Evolutionary conservation across 805 yeast genomes (phyloP).

Genomic region (Saccharomyces eubayanus): DNA sequence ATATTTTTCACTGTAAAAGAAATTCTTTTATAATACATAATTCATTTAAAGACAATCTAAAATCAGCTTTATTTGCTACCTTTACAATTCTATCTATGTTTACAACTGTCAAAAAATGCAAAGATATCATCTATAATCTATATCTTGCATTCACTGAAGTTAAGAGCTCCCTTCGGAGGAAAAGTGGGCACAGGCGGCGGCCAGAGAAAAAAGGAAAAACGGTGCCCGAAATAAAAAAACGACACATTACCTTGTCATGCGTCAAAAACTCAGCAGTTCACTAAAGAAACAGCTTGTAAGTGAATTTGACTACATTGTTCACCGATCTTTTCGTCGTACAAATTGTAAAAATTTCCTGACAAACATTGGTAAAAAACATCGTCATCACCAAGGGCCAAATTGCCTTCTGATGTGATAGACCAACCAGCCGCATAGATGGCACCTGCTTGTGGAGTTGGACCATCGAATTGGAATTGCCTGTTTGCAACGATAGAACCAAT

Average conservation of each 20-base stretch:
- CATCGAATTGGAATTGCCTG: conserved; percentile 72
- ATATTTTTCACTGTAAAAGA: background rate
- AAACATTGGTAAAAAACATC: conserved; percentile 56
- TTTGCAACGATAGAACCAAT: conserved; percentile 65
- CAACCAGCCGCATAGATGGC: conserved; percentile 56
- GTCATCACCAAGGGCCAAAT: conserved; percentile 50
- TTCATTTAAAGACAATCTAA: background rate
- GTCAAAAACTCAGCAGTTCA: conserved; percentile 34
- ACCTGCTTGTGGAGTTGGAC: conserved; percentile 72
- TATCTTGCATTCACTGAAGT: background rate
- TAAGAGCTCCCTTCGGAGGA: background rate
- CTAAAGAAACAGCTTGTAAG: conserved; percentile 42
- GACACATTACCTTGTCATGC: background rate
- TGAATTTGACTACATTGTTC: conserved; percentile 50
- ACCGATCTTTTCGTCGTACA: conserved; percentile 49
- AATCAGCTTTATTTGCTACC: background rate
- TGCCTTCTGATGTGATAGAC: conserved; percentile 46
- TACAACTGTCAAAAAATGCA: background rate
- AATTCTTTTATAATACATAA: background rate
- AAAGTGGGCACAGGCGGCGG: background rate
- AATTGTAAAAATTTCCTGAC: conserved; percentile 60
- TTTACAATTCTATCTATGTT: background rate
- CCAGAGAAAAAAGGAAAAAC: background rate
- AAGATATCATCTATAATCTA: background rate
- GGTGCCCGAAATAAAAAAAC: background rate